A percentile compares a stretch with the other conserved stretches of the same genome.
Conservation (phyloP, 192 early-diverging fungal species). For the Rhizophagus sp. region DNA sequence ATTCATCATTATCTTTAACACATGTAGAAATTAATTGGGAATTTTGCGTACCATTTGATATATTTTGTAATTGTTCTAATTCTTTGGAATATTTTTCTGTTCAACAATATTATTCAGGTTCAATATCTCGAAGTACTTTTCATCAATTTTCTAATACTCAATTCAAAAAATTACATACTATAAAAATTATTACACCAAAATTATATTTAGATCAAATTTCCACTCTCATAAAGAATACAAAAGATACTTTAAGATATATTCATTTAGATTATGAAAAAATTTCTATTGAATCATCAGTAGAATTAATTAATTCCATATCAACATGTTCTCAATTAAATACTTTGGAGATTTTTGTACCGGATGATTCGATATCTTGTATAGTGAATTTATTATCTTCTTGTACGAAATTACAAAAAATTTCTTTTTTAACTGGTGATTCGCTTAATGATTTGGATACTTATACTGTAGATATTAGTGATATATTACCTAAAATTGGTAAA, state of each 20-base stretch:
- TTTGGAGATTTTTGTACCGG: not conserved
- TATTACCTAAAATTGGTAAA: constrained; percentile 3
- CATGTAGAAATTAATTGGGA: not conserved
- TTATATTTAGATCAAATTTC: constrained; percentile 8
- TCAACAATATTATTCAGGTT: not conserved
- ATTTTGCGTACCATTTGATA: not conserved
- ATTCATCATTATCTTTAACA: not conserved
- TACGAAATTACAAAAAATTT: not conserved
- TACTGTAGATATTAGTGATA: not conserved
- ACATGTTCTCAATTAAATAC: not conserved
- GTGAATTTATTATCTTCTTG: not conserved
- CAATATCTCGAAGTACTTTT: not conserved
- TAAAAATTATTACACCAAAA: not conserved
- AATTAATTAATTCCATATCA: not conserved
- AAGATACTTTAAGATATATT: not conserved
- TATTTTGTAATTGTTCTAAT: not conserved
- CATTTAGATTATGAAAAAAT: constrained; percentile 5
- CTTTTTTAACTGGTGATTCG: constrained; percentile 2
- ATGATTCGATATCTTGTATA: not conserved
- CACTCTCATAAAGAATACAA: not conserved
- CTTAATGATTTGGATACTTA: not conserved
- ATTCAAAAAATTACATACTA: not conserved
- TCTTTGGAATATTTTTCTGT: not conserved
- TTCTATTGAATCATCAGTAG: not conserved
- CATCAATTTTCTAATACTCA: not conserved